These are phyloP conservation scores for Euphrasia confusa DNA, from an alignment of 257 asterid species.

Conservation along the genomic window DNA sequence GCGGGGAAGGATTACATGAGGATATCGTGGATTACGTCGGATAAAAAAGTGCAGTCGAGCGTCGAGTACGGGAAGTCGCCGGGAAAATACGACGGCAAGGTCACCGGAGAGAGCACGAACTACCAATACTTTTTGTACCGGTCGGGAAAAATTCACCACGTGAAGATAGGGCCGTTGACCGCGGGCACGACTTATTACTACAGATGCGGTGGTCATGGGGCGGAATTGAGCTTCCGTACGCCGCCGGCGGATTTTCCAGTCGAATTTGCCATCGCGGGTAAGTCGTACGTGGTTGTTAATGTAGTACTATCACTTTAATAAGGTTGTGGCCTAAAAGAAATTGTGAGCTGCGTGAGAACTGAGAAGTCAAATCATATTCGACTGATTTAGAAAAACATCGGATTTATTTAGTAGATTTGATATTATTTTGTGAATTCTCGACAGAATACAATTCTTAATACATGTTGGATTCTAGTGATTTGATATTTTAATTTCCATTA, in stretches of 20 bases:
- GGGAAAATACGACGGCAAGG: constrained; percentile 38
- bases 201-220: constrained; percentile 62
- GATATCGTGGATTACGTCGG: constrained; percentile 54
- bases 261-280: constrained; percentile 70
- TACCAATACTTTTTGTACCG: constrained; percentile 56
- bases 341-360: too few species aligned
- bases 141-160: constrained; percentile 74
- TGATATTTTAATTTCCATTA: too few species aligned
- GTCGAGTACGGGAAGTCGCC: constrained; percentile 60
- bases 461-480: too few species aligned
- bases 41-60: constrained; percentile 35
- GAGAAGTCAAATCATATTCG: too few species aligned
- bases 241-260: constrained; percentile 71
- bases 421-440: too few species aligned
- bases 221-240: constrained; percentile 63
- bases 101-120: constrained; percentile 45
- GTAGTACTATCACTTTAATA: not conserved
- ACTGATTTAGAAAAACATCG: too few species aligned
- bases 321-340: not conserved
- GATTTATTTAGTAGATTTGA: too few species aligned
- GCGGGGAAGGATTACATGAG: constrained; percentile 65
- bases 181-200: constrained; percentile 61
- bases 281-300: constrained; percentile 22
- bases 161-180: constrained; percentile 67
- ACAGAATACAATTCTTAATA: too few species aligned